phyloP scores from a whole-genome alignment of 768 basidiomycete species.

The Strobilomyces echinocephalus region DNA sequence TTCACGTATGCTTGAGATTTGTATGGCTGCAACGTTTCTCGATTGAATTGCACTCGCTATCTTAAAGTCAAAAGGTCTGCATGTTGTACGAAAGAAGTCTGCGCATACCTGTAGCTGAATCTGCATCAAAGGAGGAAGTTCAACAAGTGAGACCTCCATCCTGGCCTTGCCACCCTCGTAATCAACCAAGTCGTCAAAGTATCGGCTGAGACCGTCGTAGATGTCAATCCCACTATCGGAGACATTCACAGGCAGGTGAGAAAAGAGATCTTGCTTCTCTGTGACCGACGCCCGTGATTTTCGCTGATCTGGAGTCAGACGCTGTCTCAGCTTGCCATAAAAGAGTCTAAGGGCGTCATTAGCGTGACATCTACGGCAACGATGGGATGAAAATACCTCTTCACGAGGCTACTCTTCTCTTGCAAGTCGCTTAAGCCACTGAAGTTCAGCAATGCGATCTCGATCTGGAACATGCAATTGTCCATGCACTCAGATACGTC shows the following conservation, averaged over 20 bases:
- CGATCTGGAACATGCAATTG: slow-evolving; percentile 98
- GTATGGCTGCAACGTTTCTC: slow-evolving; percentile 84
- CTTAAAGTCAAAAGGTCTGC: slow-evolving; percentile 6
- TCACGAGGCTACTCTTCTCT: slow-evolving; percentile 75
- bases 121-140: slow-evolving; percentile 86
- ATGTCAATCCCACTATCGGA: slow-evolving; percentile 84
- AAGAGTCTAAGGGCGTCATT: slow-evolving; percentile 54
- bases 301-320: slow-evolving; percentile 37
- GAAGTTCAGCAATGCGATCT: slow-evolving; percentile 82
- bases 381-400: slow-evolving; percentile 48
- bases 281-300: slow-evolving; percentile 56
- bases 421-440: slow-evolving; percentile 37
- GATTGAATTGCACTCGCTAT: slow-evolving; percentile 91
- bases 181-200: slow-evolving; percentile 87
- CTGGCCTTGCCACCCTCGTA: slow-evolving; percentile 81
- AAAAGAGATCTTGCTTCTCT: slow-evolving; percentile 89
- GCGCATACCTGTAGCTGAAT: slow-evolving; percentile 85
- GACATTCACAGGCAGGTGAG: slow-evolving; percentile 91
- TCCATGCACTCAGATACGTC: slow-evolving; percentile 99
- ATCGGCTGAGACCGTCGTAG: slow-evolving; percentile 88
- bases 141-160: slow-evolving; percentile 82
- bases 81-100: background rate
- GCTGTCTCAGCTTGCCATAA: slow-evolving; percentile 82
- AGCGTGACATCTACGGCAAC: background rate
- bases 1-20: slow-evolving; percentile 96